Conservation (phyloP, 148 eudicot species). For the Polygonum aviculare region DNA sequence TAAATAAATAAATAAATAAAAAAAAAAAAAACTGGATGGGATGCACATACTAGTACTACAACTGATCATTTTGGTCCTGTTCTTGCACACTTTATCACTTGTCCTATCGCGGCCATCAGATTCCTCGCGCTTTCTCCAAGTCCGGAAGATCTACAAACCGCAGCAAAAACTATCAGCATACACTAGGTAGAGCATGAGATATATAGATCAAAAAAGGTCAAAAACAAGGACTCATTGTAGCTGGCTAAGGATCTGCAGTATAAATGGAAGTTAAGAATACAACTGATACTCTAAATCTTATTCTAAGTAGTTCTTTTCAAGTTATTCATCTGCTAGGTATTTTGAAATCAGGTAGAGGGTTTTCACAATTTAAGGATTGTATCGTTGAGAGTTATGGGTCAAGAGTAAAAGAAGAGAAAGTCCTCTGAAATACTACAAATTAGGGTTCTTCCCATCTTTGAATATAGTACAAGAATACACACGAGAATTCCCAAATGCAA, state of each 20-base stretch:
- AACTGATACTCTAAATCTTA: too few species aligned
- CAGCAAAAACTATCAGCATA: neutral
- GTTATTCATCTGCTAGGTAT: too few species aligned
- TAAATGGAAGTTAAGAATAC: neutral
- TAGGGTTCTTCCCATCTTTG: neutral
- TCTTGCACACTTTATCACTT: neutral
- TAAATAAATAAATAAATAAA: too few species aligned
- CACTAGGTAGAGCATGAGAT: neutral
- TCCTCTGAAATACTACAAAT: too few species aligned
- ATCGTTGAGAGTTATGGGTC: too few species aligned
- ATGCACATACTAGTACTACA: neutral
- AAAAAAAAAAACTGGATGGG: neutral
- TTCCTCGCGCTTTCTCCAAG: constrained; percentile 67
- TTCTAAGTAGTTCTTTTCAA: too few species aligned
- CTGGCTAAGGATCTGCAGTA: too few species aligned
- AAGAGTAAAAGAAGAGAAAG: too few species aligned
- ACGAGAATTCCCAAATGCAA: neutral
- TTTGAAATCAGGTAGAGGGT: too few species aligned
- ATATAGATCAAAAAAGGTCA: neutral
- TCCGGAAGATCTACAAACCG: constrained; percentile 72
- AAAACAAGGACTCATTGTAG: neutral
- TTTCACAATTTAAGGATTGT: too few species aligned
- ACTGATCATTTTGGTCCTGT: neutral
- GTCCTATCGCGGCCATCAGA: constrained; percentile 10
- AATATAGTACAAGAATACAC: neutral